Conservation (phyloP, 495 filamentous ascomycete genomes). For the Aspergillus bridgeri region DNA sequence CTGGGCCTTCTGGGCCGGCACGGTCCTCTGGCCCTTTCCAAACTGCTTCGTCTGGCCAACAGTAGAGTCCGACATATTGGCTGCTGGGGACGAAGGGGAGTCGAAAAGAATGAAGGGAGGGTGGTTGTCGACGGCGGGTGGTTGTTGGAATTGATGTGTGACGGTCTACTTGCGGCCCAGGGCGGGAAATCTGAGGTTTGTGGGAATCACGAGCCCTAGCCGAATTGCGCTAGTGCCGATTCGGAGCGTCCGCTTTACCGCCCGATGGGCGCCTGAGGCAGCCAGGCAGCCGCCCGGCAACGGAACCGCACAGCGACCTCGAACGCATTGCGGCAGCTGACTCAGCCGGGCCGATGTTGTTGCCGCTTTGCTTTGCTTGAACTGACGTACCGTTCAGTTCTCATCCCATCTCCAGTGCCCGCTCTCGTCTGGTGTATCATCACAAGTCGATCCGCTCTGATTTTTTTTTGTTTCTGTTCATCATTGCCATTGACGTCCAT, state of each 20-base stretch:
- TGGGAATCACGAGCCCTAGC: slow-evolving; percentile 36
- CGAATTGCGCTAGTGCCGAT: slow-evolving; percentile 37
- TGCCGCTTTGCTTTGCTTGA: not conserved
- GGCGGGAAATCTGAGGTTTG: slow-evolving; percentile 35
- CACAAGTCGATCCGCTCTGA: not conserved
- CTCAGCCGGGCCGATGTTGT: not conserved
- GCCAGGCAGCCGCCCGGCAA: not conserved
- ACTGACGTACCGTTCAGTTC: slow-evolving; percentile 45
- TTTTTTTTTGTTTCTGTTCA: not conserved
- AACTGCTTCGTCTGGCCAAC: slow-evolving; percentile 82
- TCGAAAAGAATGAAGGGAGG: slow-evolving; percentile 32
- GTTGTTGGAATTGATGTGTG: slow-evolving; percentile 44
- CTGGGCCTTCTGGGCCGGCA: slow-evolving; percentile 88
- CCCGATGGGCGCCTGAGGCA: slow-evolving; percentile 14
- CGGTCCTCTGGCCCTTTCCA: slow-evolving; percentile 90
- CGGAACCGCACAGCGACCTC: slow-evolving; percentile 16
- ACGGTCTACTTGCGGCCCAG: slow-evolving; percentile 28
- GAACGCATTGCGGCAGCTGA: slow-evolving; percentile 23
- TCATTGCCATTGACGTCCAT: not conserved
- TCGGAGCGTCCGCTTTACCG: slow-evolving; percentile 17
- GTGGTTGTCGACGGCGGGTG: slow-evolving; percentile 47
- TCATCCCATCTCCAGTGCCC: not conserved
- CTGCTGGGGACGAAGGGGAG: slow-evolving; percentile 44
- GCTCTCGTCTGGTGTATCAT: not conserved
- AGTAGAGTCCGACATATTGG: slow-evolving; percentile 62